phyloP scores from a whole-genome alignment of 176 grass and related monocot genomes.

The Echinochloa phyllopogon region DNA sequence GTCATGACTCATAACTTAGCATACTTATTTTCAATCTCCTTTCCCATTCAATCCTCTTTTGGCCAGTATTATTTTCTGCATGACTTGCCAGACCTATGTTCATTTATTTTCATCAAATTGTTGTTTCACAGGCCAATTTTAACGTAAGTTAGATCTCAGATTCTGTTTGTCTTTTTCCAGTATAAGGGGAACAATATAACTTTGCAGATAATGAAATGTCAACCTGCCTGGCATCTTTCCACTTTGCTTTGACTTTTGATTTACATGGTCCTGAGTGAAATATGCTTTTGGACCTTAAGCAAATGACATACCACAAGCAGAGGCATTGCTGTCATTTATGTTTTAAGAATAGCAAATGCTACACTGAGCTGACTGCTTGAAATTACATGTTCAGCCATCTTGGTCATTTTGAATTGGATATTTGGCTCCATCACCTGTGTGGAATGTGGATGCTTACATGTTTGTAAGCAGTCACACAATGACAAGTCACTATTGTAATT shows the following conservation, averaged over 20 bases:
- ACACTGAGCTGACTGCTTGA: background rate
- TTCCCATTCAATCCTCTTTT: conserved; percentile 9
- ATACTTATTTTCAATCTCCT: background rate
- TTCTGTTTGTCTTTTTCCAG: conserved; percentile 10
- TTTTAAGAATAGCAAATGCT: background rate
- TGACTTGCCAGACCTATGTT: conserved; percentile 2
- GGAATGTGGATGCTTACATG: conserved; percentile 1
- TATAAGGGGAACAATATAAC: background rate
- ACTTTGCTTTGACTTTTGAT: conserved; percentile 24
- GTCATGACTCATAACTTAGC: background rate
- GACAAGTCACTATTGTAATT: background rate
- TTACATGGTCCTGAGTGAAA: background rate
- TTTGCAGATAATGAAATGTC: conserved; percentile 10
- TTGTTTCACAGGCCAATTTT: background rate
- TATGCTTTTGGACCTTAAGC: conserved; percentile 18
- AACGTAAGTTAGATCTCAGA: background rate
- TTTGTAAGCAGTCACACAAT: conserved; percentile 6
- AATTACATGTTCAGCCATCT: background rate
- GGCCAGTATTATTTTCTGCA: background rate
- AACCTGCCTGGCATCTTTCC: background rate
- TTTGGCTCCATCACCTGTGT: conserved; percentile 1
- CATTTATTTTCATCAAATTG: conserved; percentile 12
- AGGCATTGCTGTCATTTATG: background rate
- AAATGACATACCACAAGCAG: background rate
- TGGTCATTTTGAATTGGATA: conserved; percentile 11